These are phyloP conservation scores for Sarocladium brachiariae DNA, from an alignment of 2,329 filamentous ascomycete species.

Conservation along the genomic window DNA sequence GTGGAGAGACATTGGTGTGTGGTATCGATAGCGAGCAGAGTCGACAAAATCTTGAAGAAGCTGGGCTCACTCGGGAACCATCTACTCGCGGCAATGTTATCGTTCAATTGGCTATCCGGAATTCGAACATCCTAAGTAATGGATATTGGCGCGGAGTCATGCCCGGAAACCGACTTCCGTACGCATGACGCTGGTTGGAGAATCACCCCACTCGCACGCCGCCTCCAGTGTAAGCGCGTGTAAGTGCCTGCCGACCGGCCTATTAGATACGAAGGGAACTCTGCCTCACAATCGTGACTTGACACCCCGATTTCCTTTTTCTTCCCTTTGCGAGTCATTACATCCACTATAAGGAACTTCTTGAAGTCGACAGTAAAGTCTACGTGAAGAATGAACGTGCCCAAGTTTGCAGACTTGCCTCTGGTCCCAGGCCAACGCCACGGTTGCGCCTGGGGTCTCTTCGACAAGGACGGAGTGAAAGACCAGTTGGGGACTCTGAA, in stretches of 20 bases:
- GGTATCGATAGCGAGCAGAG: too few relatives aligned
- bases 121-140: too few relatives aligned
- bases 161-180: conserved; percentile 5
- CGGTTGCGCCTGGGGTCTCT: conserved; percentile 43
- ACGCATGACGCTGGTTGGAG: not conserved
- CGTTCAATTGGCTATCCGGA: too few relatives aligned
- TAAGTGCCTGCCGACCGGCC: not conserved
- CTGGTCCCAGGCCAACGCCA: conserved; percentile 13
- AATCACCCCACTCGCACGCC: not conserved
- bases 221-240: not conserved
- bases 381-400: not conserved
- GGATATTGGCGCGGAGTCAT: not conserved
- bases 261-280: not conserved
- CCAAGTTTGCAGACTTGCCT: conserved; percentile 7
- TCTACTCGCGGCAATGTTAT: too few relatives aligned
- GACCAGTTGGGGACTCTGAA: conserved; percentile 42
- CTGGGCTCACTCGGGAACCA: too few relatives aligned
- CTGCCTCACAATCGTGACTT: too few relatives aligned
- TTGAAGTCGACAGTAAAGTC: too few relatives aligned
- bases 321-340: too few relatives aligned
- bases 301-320: too few relatives aligned
- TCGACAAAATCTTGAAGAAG: too few relatives aligned
- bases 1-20: too few relatives aligned
- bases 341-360: too few relatives aligned
- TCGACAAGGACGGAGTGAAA: conserved; percentile 39